A percentile compares a stretch with the other conserved stretches of the same genome.
Conservation (phyloP, 345 rosid species). For the Salix caprea region DNA sequence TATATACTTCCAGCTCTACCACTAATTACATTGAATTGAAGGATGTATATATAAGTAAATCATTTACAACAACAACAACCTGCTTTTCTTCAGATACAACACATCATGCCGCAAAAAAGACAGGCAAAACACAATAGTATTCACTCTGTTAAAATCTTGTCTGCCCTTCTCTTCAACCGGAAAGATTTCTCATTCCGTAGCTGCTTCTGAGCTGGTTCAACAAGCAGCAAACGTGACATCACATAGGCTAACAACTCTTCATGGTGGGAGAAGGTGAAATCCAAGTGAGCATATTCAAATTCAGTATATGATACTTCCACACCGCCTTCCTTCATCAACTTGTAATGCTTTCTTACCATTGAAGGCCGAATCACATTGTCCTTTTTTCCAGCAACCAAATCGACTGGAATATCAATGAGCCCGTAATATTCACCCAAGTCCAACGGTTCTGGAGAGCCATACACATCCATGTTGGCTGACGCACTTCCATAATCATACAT, state of each 20-base stretch:
- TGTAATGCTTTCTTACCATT: constrained; percentile 81
- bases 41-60: not conserved
- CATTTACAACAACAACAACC: constrained; percentile 15
- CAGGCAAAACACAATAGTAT: not conserved
- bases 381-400: constrained; percentile 78
- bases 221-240: constrained; percentile 69
- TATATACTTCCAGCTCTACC: not conserved
- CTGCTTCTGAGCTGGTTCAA: constrained; percentile 37
- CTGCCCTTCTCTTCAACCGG: constrained; percentile 38
- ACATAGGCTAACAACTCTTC: constrained; percentile 81
- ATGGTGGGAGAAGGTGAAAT: constrained; percentile 85
- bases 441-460: constrained; percentile 77
- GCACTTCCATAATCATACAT: constrained; percentile 81
- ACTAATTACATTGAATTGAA: not conserved
- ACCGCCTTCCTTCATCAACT: constrained; percentile 58
- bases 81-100: constrained; percentile 11
- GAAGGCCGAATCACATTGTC: constrained; percentile 77
- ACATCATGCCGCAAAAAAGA: constrained; percentile 2
- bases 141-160: not conserved
- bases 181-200: constrained; percentile 32
- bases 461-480: constrained; percentile 57
- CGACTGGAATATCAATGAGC: constrained; percentile 68
- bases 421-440: constrained; percentile 71
- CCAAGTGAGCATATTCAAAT: constrained; percentile 88
- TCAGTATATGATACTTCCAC: constrained; percentile 70